Evolutionary conservation across 768 basidiomycete genomes (phyloP).

Genomic region (Tulasnella sp.): DNA sequence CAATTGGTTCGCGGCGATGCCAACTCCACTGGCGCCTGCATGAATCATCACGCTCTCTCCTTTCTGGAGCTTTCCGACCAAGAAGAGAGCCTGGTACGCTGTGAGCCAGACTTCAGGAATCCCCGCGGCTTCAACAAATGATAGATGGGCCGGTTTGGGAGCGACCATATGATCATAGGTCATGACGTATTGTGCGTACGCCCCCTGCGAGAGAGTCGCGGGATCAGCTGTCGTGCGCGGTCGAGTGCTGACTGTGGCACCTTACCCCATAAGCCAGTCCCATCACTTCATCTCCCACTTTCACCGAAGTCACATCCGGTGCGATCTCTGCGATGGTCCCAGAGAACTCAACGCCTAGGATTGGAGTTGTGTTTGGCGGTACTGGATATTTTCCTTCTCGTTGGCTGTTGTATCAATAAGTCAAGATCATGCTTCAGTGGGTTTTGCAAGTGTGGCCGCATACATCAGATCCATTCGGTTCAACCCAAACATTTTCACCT

Average conservation of each 20-base stretch:
- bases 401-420: conserved; percentile 16
- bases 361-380: conserved; percentile 62
- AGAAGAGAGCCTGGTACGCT: conserved; percentile 56
- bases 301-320: conserved; percentile 41
- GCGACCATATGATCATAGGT: conserved; percentile 56
- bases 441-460: no score
- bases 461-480: conserved; percentile 75
- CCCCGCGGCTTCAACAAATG: conserved; percentile 77
- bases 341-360: conserved; percentile 84
- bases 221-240: neutral
- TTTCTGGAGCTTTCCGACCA: conserved; percentile 56
- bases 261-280: conserved; percentile 69
- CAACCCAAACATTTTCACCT: conserved; percentile 78
- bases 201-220: conserved; percentile 47
- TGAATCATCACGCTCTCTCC: conserved; percentile 77
- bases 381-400: conserved; percentile 45
- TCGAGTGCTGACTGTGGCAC: neutral
- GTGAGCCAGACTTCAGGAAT: conserved; percentile 86
- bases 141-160: conserved; percentile 60
- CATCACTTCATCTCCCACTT: conserved; percentile 59
- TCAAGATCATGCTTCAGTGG: no score
- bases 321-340: conserved; percentile 51
- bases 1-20: conserved; percentile 78
- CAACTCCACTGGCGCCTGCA: conserved; percentile 86
- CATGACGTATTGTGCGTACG: conserved; percentile 80